Percentiles rank a stretch among this genome's conserved stretches.
phyloP scores from a whole-genome alignment of 306 rosid species.

The Cercis canadensis region DNA sequence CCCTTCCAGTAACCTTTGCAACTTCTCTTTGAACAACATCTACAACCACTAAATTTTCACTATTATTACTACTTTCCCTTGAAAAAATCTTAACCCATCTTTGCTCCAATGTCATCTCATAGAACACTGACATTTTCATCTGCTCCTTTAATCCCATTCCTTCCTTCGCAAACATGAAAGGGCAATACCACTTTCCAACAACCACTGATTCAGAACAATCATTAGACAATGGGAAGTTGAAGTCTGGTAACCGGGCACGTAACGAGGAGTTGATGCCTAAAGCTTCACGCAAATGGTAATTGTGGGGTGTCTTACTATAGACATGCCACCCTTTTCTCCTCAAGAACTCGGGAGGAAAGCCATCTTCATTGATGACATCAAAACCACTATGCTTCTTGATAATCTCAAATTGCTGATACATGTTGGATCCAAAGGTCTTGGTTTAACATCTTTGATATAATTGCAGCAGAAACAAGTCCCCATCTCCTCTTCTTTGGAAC shows the following conservation, averaged over 20 bases:
- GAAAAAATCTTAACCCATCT: slow-evolving; percentile 57
- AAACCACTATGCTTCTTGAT: slow-evolving; percentile 25
- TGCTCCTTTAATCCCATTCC: slow-evolving; percentile 38
- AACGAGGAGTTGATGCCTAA: slow-evolving; percentile 46
- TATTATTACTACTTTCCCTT: not conserved
- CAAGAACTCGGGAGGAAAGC: slow-evolving; percentile 39
- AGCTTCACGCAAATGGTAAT: slow-evolving; percentile 49
- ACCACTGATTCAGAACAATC: slow-evolving; percentile 28
- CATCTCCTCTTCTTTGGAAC: slow-evolving; percentile 48
- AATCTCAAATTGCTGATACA: slow-evolving; percentile 43
- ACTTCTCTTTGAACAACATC: slow-evolving; percentile 50
- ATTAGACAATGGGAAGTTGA: slow-evolving; percentile 29
- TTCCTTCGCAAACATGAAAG: slow-evolving; percentile 62
- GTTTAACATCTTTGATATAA: slow-evolving; percentile 25
- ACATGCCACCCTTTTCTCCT: slow-evolving; percentile 40
- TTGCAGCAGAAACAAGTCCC: slow-evolving; percentile 28
- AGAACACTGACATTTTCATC: slow-evolving; percentile 44
- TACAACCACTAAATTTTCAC: slow-evolving; percentile 26
- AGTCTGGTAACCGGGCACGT: slow-evolving; percentile 42
- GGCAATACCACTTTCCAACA: slow-evolving; percentile 66
- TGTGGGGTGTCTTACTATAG: slow-evolving; percentile 6
- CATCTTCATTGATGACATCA: slow-evolving; percentile 35
- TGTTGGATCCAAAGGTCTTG: slow-evolving; percentile 41
- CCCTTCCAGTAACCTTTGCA: slow-evolving; percentile 36
- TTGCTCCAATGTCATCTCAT: slow-evolving; percentile 56